phyloP scores from a whole-genome alignment of 2,329 filamentous ascomycete genomes.

The Fusarium kyushuense region DNA sequence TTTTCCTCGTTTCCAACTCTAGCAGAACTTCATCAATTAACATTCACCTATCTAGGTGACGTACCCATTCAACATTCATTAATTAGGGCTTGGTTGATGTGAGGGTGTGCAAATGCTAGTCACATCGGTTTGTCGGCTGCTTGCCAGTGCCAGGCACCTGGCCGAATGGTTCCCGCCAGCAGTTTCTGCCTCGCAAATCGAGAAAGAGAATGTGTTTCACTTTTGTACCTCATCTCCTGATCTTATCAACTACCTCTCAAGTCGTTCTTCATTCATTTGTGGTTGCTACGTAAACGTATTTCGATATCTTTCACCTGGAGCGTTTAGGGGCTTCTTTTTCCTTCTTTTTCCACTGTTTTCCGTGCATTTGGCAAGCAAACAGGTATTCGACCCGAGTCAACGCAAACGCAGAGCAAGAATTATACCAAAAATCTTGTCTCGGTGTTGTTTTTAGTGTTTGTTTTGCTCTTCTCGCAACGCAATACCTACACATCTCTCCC shows the following conservation, averaged over 20 bases:
- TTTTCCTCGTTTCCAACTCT: neutral
- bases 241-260: neutral
- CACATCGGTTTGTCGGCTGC: neutral
- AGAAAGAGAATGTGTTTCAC: conserved; percentile 5
- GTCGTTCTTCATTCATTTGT: neutral
- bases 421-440: conserved; percentile 9
- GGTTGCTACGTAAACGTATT: neutral
- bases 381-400: neutral
- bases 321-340: neutral
- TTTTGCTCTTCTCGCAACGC: conserved; percentile 10
- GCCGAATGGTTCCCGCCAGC: neutral
- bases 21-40: neutral
- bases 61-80: neutral
- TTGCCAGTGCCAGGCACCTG: conserved; percentile 24
- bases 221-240: neutral
- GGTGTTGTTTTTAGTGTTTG: conserved; percentile 10
- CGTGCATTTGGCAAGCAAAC: conserved; percentile 29
- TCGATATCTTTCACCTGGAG: conserved; percentile 3
- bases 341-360: neutral
- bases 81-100: neutral
- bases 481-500: neutral
- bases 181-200: neutral
- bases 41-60: neutral
- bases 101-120: neutral
- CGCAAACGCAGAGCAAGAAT: conserved; percentile 10